Conservation (phyloP, 257 asterid genomes). For the Hygrophila difformis region DNA sequence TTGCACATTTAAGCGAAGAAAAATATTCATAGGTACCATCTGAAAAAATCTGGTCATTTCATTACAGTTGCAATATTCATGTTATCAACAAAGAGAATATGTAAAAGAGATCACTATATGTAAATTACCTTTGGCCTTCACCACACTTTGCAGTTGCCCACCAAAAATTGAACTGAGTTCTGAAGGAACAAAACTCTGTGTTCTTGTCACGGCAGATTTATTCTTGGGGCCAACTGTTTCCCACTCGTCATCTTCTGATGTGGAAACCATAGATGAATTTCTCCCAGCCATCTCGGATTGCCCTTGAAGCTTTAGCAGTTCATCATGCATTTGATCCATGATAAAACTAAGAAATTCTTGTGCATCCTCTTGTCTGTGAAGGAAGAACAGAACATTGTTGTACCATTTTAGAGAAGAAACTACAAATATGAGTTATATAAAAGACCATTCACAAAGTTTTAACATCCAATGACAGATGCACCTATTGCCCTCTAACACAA, state of each 20-base stretch:
- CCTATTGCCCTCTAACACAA: constrained; percentile 7
- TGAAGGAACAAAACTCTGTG: constrained; percentile 68
- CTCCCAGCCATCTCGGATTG: constrained; percentile 39
- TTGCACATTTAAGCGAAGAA: too few relatives aligned
- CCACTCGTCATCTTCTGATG: constrained; percentile 90
- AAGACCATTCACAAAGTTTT: constrained; percentile 4
- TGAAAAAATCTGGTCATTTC: too few relatives aligned
- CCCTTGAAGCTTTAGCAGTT: constrained; percentile 78
- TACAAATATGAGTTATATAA: not conserved
- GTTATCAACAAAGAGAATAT: too few relatives aligned
- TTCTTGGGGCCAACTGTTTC: constrained; percentile 97
- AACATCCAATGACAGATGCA: not conserved
- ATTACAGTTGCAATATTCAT: too few relatives aligned
- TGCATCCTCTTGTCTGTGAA: constrained; percentile 90
- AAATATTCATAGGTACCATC: too few relatives aligned
- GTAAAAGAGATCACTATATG: constrained; percentile 7
- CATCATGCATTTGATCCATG: constrained; percentile 92
- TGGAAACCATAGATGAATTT: constrained; percentile 52
- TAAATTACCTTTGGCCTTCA: constrained; percentile 62
- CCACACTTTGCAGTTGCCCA: constrained; percentile 76
- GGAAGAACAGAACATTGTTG: not conserved
- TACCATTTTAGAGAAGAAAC: constrained; percentile 5
- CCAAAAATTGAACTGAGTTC: constrained; percentile 75
- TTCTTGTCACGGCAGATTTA: constrained; percentile 91
- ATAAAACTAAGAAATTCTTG: constrained; percentile 83